Conservation (phyloP, 306 rosid genomes). For the Rosa multiflora region DNA sequence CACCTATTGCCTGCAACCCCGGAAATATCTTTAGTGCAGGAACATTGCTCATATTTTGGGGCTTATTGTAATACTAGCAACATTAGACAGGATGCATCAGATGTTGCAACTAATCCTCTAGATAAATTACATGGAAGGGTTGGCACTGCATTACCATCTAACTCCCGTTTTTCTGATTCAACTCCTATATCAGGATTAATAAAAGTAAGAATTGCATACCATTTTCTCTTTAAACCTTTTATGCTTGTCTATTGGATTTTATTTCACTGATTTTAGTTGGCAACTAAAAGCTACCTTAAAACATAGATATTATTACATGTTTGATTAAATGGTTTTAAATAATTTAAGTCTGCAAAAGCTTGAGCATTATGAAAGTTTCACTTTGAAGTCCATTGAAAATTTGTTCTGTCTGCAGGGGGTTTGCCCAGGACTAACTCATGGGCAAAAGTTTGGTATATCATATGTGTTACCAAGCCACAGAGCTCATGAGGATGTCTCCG, state of each 20-base stretch:
- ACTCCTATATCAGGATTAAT: slow-evolving; percentile 58
- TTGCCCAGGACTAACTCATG: slow-evolving; percentile 83
- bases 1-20: slow-evolving; percentile 92
- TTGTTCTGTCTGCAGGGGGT: slow-evolving; percentile 61
- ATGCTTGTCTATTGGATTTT: not conserved
- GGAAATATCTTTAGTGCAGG: slow-evolving; percentile 71
- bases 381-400: slow-evolving; percentile 5
- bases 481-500: slow-evolving; percentile 36
- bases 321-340: not conserved
- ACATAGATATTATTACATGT: not conserved
- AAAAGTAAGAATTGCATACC: slow-evolving; percentile 50
- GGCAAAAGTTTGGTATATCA: slow-evolving; percentile 66
- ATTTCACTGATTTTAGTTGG: not conserved
- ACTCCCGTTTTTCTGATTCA: slow-evolving; percentile 46
- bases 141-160: slow-evolving; percentile 40
- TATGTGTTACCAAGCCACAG: slow-evolving; percentile 38
- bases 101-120: slow-evolving; percentile 46
- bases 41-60: slow-evolving; percentile 81
- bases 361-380: not conserved
- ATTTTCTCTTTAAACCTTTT: not conserved
- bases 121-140: slow-evolving; percentile 47
- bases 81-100: slow-evolving; percentile 35
- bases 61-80: slow-evolving; percentile 68
- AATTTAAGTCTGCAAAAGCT: not conserved
- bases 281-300: not conserved